Evolutionary conservation across 73 alveolate genomes (phyloP).

Genomic region (Tetrahymena malaccensis): DNA sequence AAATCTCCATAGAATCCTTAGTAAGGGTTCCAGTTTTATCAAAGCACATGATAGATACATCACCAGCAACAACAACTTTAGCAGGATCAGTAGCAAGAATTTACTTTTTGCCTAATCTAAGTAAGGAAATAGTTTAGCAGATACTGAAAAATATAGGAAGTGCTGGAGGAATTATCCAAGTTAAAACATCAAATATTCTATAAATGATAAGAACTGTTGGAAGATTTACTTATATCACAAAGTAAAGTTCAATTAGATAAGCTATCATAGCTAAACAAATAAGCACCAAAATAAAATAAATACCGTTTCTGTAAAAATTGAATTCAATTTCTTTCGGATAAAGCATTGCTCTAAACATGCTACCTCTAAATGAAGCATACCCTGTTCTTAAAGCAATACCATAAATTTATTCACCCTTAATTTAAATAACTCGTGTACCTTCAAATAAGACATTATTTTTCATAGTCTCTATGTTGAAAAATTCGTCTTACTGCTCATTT

Average conservation of each 20-base stretch:
- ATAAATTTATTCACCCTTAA: conserved; percentile 8
- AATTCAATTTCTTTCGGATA: conserved; percentile 16
- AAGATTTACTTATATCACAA: not conserved
- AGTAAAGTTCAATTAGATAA: not conserved
- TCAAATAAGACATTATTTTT: conserved; percentile 26
- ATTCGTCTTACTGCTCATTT: not conserved
- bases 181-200: conserved; percentile 22
- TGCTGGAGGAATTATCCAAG: conserved; percentile 27
- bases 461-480: not conserved
- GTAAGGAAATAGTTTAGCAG: not conserved
- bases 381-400: conserved; percentile 38
- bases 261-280: not conserved
- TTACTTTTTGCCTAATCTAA: not conserved
- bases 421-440: conserved; percentile 16
- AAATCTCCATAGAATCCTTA: conserved; percentile 12
- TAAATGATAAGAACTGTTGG: not conserved
- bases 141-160: not conserved
- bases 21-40: conserved; percentile 37
- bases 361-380: conserved; percentile 31
- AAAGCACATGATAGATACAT: conserved; percentile 13
- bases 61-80: conserved; percentile 26
- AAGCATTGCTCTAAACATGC: conserved; percentile 24
- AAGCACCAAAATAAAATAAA: not conserved
- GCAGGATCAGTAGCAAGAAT: conserved; percentile 32
- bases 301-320: conserved; percentile 17